A percentile compares a stretch with the other conserved stretches of the same genome.
These are phyloP conservation scores for Boletus fagicola DNA, from an alignment of 768 basidiomycete genomes.

Conservation along the genomic window DNA sequence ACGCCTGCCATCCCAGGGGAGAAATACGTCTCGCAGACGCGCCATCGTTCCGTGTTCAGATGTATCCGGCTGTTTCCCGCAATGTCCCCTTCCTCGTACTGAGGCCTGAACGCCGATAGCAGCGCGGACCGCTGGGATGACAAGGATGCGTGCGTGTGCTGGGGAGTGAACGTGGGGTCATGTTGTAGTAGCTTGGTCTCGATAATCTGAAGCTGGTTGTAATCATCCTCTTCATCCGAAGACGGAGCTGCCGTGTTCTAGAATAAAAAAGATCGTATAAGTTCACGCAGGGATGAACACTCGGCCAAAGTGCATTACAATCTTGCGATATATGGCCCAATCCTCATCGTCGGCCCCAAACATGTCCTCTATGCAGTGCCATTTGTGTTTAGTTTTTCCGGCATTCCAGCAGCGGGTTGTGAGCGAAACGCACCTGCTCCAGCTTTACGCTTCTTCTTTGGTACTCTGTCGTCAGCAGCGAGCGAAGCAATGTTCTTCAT, in stretches of 20 bases:
- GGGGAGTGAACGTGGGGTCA: constrained; percentile 80
- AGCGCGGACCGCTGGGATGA: constrained; percentile 79
- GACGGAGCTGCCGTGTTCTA: constrained; percentile 70
- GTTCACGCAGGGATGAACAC: neutral
- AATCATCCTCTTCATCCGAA: constrained; percentile 89
- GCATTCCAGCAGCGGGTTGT: neutral
- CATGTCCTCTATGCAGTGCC: constrained; percentile 65
- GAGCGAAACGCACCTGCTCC: constrained; percentile 56
- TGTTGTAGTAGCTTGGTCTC: constrained; percentile 78
- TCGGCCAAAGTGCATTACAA: constrained; percentile 49
- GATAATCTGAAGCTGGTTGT: constrained; percentile 63
- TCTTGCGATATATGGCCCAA: constrained; percentile 97
- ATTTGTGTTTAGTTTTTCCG: constrained; percentile 2
- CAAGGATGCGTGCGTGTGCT: constrained; percentile 80
- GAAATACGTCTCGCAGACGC: constrained; percentile 91
- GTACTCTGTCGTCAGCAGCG: constrained; percentile 79
- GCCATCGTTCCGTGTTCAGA: constrained; percentile 84
- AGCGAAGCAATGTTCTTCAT: constrained; percentile 96
- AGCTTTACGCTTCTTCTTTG: constrained; percentile 83
- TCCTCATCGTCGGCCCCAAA: constrained; percentile 95
- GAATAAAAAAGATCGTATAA: neutral
- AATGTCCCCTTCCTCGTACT: constrained; percentile 72
- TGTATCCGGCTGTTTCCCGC: constrained; percentile 77
- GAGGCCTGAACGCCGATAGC: constrained; percentile 79
- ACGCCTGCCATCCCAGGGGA: constrained; percentile 92